Percentiles rank a stretch among this genome's conserved stretches.
Evolutionary conservation across 2,329 filamentous ascomycete species (phyloP).

Genomic region (Colletotrichum eleusines): DNA sequence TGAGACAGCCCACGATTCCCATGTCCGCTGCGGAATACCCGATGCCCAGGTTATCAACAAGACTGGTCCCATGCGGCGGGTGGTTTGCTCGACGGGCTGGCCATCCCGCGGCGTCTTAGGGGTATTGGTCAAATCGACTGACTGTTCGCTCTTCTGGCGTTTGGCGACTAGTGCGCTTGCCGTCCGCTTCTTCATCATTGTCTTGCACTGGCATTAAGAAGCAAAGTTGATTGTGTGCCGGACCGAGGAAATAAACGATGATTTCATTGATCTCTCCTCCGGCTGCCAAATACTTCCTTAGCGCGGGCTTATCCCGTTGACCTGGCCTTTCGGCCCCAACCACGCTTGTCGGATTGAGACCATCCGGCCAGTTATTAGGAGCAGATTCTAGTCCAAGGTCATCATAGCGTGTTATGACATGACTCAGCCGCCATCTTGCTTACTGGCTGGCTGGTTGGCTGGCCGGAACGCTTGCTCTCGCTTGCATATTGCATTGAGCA

Average conservation of each 20-base stretch:
- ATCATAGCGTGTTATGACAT: not conserved
- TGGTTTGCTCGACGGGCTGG: not conserved
- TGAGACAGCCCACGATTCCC: too few relatives aligned
- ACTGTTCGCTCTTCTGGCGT: not conserved
- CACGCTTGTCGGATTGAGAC: not conserved
- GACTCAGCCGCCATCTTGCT: not conserved
- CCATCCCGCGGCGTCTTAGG: not conserved
- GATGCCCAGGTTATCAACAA: not conserved
- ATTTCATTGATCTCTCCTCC: slow-evolving; percentile 32
- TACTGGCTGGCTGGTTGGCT: not conserved
- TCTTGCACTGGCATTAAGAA: slow-evolving; percentile 4
- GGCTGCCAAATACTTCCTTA: slow-evolving; percentile 4
- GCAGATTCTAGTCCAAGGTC: not conserved
- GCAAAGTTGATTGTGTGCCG: slow-evolving; percentile 14
- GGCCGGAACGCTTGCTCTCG: not conserved
- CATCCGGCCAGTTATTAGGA: slow-evolving; percentile 9
- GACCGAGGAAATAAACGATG: slow-evolving; percentile 26
- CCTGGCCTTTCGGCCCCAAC: not conserved
- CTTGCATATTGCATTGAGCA: not conserved
- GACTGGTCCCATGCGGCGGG: not conserved
- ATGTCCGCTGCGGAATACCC: not conserved
- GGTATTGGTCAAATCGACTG: not conserved
- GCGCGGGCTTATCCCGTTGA: slow-evolving; percentile 7
- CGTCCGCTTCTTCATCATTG: slow-evolving; percentile 14
- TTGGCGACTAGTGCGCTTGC: not conserved